Percentiles rank a stretch among this genome's conserved stretches.
These are phyloP conservation scores for Samsoniella hepiali DNA, from an alignment of 2,329 filamentous ascomycete species.

Conservation along the genomic window DNA sequence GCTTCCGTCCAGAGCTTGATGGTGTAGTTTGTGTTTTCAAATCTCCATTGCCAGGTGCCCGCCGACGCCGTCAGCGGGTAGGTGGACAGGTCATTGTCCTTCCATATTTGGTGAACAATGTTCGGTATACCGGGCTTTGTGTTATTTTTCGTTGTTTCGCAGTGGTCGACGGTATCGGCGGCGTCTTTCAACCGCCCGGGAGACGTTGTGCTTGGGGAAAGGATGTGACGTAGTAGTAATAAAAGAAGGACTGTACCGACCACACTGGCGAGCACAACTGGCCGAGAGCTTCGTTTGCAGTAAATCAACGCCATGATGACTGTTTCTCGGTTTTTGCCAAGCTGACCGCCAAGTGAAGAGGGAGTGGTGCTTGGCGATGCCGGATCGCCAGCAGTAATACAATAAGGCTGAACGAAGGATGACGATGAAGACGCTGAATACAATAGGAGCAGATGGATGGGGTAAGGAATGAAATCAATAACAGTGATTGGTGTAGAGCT, in stretches of 20 bases:
- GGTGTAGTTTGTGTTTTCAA: constrained; percentile 23
- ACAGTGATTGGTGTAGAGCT: not conserved
- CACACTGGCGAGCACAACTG: not conserved
- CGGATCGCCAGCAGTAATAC: not conserved
- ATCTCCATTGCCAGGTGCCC: constrained; percentile 20
- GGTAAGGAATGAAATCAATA: not conserved
- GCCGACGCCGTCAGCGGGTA: constrained; percentile 22
- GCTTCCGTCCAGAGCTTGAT: constrained; percentile 27
- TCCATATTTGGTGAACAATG: constrained; percentile 27
- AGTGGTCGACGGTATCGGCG: constrained; percentile 11
- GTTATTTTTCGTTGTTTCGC: not conserved
- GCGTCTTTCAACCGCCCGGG: not conserved
- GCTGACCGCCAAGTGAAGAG: not conserved
- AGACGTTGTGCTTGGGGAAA: not conserved
- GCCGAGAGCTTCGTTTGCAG: not conserved
- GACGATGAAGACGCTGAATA: too few relatives aligned
- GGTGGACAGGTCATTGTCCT: constrained; percentile 20
- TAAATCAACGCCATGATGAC: not conserved
- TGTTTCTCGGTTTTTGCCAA: not conserved
- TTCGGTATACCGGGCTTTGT: constrained; percentile 20
- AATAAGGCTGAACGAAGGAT: not conserved
- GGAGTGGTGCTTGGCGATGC: not conserved
- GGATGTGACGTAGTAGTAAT: not conserved
- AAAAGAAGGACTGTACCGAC: not conserved
- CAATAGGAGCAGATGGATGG: not conserved